Conservation (phyloP, 2,329 filamentous ascomycete genomes). For the Golovinomyces cichoracearum region DNA sequence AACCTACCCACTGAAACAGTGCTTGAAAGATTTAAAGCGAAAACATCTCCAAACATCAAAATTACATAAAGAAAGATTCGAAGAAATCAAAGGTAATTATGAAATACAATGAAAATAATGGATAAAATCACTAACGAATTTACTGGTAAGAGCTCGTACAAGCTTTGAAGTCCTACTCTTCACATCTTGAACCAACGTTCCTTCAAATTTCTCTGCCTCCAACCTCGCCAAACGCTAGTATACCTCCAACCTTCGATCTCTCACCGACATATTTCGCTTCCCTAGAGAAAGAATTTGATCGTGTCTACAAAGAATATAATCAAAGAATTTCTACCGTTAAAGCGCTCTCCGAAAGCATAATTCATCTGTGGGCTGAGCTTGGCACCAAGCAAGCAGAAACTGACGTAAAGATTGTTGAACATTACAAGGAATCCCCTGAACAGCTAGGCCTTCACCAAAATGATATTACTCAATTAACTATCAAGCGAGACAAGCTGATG, state of each 20-base stretch:
- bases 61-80: slow-evolving; percentile 71
- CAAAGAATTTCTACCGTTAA: slow-evolving; percentile 55
- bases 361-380: slow-evolving; percentile 85
- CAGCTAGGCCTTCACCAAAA: slow-evolving; percentile 80
- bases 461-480: slow-evolving; percentile 46
- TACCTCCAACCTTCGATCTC: slow-evolving; percentile 73
- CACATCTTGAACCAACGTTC: slow-evolving; percentile 75
- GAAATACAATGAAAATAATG: neutral
- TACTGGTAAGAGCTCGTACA: slow-evolving; percentile 64
- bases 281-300: slow-evolving; percentile 72
- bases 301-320: slow-evolving; percentile 90
- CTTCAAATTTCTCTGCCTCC: slow-evolving; percentile 67
- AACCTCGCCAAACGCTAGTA: slow-evolving; percentile 45
- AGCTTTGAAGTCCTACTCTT: slow-evolving; percentile 86
- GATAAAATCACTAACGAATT: slow-evolving; percentile 2
- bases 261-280: slow-evolving; percentile 66
- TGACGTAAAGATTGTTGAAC: slow-evolving; percentile 63
- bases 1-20: slow-evolving; percentile 59
- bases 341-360: slow-evolving; percentile 54
- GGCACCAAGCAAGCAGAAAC: slow-evolving; percentile 85
- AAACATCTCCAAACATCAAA: slow-evolving; percentile 59
- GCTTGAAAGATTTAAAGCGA: slow-evolving; percentile 57
- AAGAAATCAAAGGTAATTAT: slow-evolving; percentile 70
- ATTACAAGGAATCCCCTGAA: slow-evolving; percentile 72
- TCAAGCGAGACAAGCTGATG: slow-evolving; percentile 53